Evolutionary conservation across 257 asterid genomes (phyloP).

Genomic region (Avicennia marina): DNA sequence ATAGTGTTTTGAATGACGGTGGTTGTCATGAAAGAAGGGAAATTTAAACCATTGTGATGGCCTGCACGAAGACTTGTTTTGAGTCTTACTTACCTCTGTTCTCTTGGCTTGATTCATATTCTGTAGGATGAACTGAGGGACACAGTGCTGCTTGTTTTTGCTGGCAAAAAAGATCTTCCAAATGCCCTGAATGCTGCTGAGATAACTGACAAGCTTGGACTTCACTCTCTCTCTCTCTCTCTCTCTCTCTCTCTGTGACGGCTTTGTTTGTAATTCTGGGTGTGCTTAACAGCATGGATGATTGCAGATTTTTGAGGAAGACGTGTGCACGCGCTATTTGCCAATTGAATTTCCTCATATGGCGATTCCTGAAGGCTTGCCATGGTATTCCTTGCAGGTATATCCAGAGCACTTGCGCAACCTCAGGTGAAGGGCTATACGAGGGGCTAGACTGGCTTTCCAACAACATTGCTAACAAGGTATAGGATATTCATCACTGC

Average conservation of each 20-base stretch:
- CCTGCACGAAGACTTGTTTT: too few species aligned
- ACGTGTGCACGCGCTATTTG: too few species aligned
- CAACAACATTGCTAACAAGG: slow-evolving; percentile 71
- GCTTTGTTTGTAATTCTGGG: too few species aligned
- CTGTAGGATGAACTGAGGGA: slow-evolving; percentile 58
- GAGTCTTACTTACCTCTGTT: too few species aligned
- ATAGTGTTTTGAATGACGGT: too few species aligned
- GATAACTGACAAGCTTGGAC: slow-evolving; percentile 73
- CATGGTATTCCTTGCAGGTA: slow-evolving; percentile 35
- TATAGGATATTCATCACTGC: slow-evolving; percentile 2
- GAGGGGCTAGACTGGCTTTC: slow-evolving; percentile 79
- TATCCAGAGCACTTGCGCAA: slow-evolving; percentile 74
- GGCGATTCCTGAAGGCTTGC: background rate
- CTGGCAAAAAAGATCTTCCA: slow-evolving; percentile 73
- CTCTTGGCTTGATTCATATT: too few species aligned
- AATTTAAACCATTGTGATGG: too few species aligned
- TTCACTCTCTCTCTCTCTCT: slow-evolving; percentile 42
- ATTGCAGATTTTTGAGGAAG: too few species aligned
- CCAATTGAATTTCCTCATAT: too few species aligned
- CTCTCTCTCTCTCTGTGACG: background rate
- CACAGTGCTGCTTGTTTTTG: slow-evolving; percentile 68
- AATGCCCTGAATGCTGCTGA: slow-evolving; percentile 76
- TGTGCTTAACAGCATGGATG: too few species aligned
- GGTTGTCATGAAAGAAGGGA: too few species aligned
- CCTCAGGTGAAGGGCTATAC: slow-evolving; percentile 66